Evolutionary conservation across 1,284 basidiomycete genomes (phyloP).

Genomic region (Termitomyces sp.): DNA sequence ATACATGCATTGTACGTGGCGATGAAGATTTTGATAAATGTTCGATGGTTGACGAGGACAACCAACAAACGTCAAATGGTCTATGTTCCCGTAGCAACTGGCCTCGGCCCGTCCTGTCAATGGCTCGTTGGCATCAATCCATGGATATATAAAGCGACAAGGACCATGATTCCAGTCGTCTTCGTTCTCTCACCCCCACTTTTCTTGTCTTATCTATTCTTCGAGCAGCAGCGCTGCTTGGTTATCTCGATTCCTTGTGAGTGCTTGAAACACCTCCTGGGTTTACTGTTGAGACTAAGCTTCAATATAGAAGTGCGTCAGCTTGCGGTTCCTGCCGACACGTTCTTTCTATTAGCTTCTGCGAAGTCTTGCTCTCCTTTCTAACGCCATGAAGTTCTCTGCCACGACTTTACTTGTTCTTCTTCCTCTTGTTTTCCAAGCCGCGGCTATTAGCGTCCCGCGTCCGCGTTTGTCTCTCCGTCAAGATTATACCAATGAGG

Average conservation of each 20-base stretch:
- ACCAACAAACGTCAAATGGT: neutral
- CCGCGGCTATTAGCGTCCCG: constrained; percentile 26
- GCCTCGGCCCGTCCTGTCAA: constrained; percentile 6
- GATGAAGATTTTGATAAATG: neutral
- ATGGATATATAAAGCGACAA: constrained; percentile 12
- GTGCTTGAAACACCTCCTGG: neutral
- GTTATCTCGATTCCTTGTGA: constrained; percentile 22
- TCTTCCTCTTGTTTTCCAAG: constrained; percentile 39
- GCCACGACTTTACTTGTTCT: constrained; percentile 35
- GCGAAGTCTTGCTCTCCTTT: constrained; percentile 33
- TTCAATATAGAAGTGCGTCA: constrained; percentile 17
- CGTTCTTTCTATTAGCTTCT: constrained; percentile 26
- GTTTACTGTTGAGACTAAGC: neutral
- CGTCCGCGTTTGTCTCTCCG: constrained; percentile 24
- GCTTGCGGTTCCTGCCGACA: constrained; percentile 20
- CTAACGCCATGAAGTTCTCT: constrained; percentile 47
- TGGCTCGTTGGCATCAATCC: constrained; percentile 3
- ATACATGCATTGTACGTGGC: no score
- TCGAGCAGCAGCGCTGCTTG: constrained; percentile 40
- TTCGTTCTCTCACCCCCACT: constrained; percentile 20
- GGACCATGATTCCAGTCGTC: constrained; percentile 7
- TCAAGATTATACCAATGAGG: constrained; percentile 16
- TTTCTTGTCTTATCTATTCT: constrained; percentile 17
- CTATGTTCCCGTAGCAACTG: constrained; percentile 22
- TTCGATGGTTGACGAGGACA: neutral